Evolutionary conservation across 805 yeast genomes (phyloP), one percentile per base, ranked within the genome.

Genomic region (Teunomyces atbi): DNA sequence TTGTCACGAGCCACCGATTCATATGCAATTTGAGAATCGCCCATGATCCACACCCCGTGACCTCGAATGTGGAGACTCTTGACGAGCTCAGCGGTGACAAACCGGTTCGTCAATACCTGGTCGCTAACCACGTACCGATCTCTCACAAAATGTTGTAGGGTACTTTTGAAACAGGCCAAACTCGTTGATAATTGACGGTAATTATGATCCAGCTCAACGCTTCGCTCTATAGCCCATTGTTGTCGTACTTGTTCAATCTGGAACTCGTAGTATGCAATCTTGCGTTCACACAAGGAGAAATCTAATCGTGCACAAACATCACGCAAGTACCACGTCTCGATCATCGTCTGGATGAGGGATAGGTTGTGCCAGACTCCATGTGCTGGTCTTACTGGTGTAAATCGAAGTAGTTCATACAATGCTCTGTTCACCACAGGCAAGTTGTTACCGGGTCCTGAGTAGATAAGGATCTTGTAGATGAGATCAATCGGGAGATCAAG

Each of bases 401-500:
- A 49, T 2, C 64, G 52, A 12, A 74, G 62, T 7, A 58, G 45
- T 7, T 61, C 56, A 34, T 63, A 50, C 13, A 41, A 29, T 18
- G 8, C 36, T 23, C 18, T n/a, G 19, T 41, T 41, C 8, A 65
- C 59, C 11, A 70, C 56, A 0, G 77, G 71, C 4, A 78, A 60
- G 3, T 46, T 48, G 45, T 68, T 68, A 13, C 44, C 30, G 7
- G 67, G 58, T 1, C 72, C 73, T 2, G 76, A 58, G n/a, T 51
- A 49, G 2, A 68, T 54, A 53, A 75, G 72, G 7, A 79, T 67
- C 34, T 55, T 56, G 20, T 60, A 66, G 2, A 77, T 48, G 2
- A 79, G 45, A 46, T 78, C 82, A 2, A 57, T 44, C 1, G 83
- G 83, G 10, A 79, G 57, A 21, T 36, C 39, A 21, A 36, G 39